These are phyloP conservation scores for Aspergillus sp. DNA, from an alignment of 2,329 filamentous ascomycete genomes.

Conservation along the genomic window DNA sequence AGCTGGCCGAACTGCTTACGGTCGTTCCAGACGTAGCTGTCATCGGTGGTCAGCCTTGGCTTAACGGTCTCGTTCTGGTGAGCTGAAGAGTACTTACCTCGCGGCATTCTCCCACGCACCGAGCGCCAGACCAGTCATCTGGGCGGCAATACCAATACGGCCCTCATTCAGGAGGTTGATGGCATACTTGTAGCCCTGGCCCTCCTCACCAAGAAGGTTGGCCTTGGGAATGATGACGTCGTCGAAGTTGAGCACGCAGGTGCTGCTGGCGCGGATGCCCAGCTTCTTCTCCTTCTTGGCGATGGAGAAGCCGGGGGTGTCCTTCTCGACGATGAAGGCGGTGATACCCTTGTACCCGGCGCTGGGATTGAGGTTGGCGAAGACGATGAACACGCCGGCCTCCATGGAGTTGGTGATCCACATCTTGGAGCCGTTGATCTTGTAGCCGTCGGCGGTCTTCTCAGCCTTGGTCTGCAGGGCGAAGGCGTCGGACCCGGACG, in stretches of 20 bases:
- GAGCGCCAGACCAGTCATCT: constrained; percentile 96
- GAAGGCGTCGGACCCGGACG: constrained; percentile 92
- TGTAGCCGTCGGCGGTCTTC: constrained; percentile 79
- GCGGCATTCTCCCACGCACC: constrained; percentile 95
- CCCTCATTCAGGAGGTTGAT: constrained; percentile 94
- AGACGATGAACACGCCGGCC: constrained; percentile 93
- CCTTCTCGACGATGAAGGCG: constrained; percentile 92
- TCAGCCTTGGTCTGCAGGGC: constrained; percentile 87
- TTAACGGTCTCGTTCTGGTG: not conserved
- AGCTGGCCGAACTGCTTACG: constrained; percentile 93
- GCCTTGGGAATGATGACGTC: constrained; percentile 87
- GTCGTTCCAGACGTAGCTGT: constrained; percentile 93
- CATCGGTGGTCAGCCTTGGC: not conserved
- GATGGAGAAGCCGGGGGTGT: constrained; percentile 82
- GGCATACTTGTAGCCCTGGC: constrained; percentile 96
- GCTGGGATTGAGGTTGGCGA: constrained; percentile 88
- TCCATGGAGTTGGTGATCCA: constrained; percentile 99
- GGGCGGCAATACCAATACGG: constrained; percentile 93
- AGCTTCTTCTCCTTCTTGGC: constrained; percentile 99
- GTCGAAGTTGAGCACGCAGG: constrained; percentile 96
- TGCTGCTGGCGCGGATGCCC: constrained; percentile 91
- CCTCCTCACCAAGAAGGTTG: constrained; percentile 83
- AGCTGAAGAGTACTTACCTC: constrained; percentile 47
- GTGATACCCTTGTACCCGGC: constrained; percentile 97
- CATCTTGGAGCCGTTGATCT: constrained; percentile 93